These are phyloP conservation scores for Diaporthe caulivora DNA, from an alignment of 2,329 filamentous ascomycete genomes.

Conservation along the genomic window DNA sequence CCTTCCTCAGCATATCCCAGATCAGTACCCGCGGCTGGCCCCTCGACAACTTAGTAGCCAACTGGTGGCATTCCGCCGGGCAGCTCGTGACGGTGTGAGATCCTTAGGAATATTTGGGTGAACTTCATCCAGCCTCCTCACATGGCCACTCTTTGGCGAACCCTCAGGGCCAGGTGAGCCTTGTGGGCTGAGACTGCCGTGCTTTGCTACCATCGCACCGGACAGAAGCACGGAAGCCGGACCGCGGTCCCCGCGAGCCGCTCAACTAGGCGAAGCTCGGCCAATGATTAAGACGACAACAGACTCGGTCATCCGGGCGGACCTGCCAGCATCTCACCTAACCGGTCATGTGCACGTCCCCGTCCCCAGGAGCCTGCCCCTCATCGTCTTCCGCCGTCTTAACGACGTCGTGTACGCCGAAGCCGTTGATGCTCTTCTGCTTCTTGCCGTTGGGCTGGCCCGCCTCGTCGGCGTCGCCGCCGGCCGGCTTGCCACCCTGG, in stretches of 20 bases:
- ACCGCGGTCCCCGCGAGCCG: too few relatives aligned
- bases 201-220: neutral
- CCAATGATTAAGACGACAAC: neutral
- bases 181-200: neutral
- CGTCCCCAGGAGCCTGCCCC: conserved; percentile 54
- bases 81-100: too few relatives aligned
- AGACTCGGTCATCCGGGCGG: too few relatives aligned
- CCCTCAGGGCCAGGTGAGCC: neutral
- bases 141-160: neutral
- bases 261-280: neutral
- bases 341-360: conserved; percentile 72
- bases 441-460: conserved; percentile 52
- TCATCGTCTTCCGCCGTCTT: conserved; percentile 52
- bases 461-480: conserved; percentile 43
- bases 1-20: neutral
- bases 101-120: neutral
- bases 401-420: conserved; percentile 47
- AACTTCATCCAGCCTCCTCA: neutral
- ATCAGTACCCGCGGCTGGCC: neutral
- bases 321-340: conserved; percentile 46
- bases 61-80: neutral
- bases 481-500: conserved; percentile 56
- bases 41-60: neutral
- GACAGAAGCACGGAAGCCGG: neutral
- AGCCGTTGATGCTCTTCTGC: conserved; percentile 48